Percentiles rank a stretch among this genome's conserved stretches.
phyloP scores from a whole-genome alignment of 1,284 basidiomycete species.

The Irpex lacteus region DNA sequence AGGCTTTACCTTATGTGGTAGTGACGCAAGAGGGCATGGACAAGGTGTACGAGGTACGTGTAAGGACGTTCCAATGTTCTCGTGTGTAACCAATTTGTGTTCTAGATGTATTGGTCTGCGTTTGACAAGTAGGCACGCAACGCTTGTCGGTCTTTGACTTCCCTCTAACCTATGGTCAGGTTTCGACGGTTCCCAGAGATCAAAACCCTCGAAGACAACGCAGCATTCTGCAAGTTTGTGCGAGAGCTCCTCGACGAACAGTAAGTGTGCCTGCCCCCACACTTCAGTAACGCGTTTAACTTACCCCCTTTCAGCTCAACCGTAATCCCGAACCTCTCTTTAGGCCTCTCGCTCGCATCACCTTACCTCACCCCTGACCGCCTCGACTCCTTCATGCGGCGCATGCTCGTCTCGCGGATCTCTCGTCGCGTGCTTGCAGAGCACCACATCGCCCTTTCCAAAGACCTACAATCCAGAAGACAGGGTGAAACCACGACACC shows the following conservation, averaged over 20 bases:
- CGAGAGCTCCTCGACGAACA: conserved; percentile 71
- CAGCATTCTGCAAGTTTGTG: conserved; percentile 75
- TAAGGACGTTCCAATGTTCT: background rate
- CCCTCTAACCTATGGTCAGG: conserved; percentile 35
- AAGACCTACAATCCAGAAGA: conserved; percentile 44
- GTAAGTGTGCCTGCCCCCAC: conserved; percentile 39
- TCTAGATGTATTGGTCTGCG: conserved; percentile 75
- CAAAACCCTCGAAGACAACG: conserved; percentile 74
- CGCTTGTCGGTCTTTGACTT: conserved; percentile 6
- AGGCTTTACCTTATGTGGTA: conserved; percentile 84
- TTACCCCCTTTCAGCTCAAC: conserved; percentile 46
- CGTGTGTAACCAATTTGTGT: background rate
- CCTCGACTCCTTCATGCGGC: conserved; percentile 85
- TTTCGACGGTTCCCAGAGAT: conserved; percentile 78
- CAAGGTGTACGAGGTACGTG: conserved; percentile 78
- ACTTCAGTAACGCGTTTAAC: background rate
- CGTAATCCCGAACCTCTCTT: conserved; percentile 74
- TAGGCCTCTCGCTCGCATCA: conserved; percentile 77
- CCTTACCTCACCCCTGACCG: conserved; percentile 74
- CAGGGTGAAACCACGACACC: conserved; percentile 18
- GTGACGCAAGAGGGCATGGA: conserved; percentile 85
- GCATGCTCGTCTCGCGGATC: conserved; percentile 90
- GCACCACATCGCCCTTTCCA: conserved; percentile 84
- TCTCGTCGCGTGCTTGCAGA: conserved; percentile 87
- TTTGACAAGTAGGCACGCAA: conserved; percentile 65